A percentile compares a stretch with the other conserved stretches of the same genome.
phyloP scores from a whole-genome alignment of 2,329 filamentous ascomycete genomes.

The Colletotrichum lupini region DNA sequence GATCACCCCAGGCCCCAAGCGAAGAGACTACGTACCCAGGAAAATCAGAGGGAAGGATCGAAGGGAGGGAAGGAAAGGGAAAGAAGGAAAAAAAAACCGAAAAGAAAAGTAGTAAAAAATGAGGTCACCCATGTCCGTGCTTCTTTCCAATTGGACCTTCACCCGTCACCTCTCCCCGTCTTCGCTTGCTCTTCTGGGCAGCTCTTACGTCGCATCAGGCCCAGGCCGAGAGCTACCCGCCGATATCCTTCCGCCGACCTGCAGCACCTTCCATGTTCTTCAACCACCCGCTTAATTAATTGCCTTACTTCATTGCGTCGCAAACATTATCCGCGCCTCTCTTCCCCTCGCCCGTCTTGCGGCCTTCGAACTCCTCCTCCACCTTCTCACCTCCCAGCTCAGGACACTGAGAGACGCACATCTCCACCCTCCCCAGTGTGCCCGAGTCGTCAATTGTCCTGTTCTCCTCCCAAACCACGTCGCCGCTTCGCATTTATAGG shows the following conservation, averaged over 20 bases:
- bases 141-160: neutral
- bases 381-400: neutral
- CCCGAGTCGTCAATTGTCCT: neutral
- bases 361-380: neutral
- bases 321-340: neutral
- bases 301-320: neutral
- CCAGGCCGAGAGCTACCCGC: neutral
- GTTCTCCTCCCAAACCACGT: neutral
- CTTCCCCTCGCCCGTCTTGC: neutral
- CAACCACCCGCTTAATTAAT: neutral
- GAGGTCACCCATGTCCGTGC: conserved; percentile 32
- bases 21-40: too few relatives aligned
- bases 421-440: neutral
- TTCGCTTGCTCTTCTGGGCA: neutral
- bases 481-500: neutral
- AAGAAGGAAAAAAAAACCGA: neutral
- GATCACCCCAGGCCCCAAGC: too few relatives aligned
- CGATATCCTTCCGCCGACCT: conserved; percentile 13
- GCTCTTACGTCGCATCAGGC: neutral
- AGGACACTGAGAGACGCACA: neutral
- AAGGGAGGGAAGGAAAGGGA: neutral
- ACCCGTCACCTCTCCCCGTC: neutral
- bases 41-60: neutral
- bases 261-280: neutral
- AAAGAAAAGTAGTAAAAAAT: neutral